These are phyloP conservation scores for Pyrenophora tritici-repentis DNA, from an alignment of 2,329 filamentous ascomycete species.

Conservation along the genomic window DNA sequence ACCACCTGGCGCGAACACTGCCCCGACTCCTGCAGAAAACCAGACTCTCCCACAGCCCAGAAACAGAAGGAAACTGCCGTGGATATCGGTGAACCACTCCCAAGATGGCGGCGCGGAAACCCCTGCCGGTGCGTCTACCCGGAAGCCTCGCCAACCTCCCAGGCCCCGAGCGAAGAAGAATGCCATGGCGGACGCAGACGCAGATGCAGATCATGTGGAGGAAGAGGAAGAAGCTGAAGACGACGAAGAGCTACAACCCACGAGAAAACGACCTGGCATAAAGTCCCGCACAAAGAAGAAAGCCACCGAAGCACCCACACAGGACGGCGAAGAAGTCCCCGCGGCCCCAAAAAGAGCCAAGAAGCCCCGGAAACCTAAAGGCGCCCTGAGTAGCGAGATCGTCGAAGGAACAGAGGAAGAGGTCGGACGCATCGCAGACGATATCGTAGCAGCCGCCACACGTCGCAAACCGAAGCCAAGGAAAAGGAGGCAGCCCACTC, in stretches of 20 bases:
- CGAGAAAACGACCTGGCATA: slow-evolving; percentile 15
- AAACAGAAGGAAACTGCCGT: slow-evolving; percentile 23
- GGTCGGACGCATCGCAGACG: slow-evolving; percentile 14
- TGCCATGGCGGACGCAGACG: neutral
- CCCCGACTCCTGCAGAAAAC: neutral
- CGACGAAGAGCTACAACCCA: slow-evolving; percentile 14
- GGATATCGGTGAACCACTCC: slow-evolving; percentile 40
- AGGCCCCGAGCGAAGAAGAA: slow-evolving; percentile 18
- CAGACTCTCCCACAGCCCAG: slow-evolving; percentile 12
- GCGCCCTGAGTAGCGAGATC: slow-evolving; percentile 7
- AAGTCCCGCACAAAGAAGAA: slow-evolving; percentile 29
- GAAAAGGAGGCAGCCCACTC: slow-evolving; percentile 20
- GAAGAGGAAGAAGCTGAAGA: slow-evolving; percentile 15
- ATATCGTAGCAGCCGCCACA: slow-evolving; percentile 10
- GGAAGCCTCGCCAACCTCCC: slow-evolving; percentile 18
- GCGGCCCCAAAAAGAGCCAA: slow-evolving; percentile 32
- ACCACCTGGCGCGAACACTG: neutral
- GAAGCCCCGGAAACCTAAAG: slow-evolving; percentile 37
- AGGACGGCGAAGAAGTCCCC: slow-evolving; percentile 18
- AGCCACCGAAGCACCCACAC: slow-evolving; percentile 10
- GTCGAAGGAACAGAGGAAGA: slow-evolving; percentile 17
- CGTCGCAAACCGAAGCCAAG: slow-evolving; percentile 25
- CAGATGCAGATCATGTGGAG: slow-evolving; percentile 14
- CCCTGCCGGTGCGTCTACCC: slow-evolving; percentile 11
- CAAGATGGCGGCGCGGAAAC: slow-evolving; percentile 18